Evolutionary conservation across 2,329 filamentous ascomycete species (phyloP).

Genomic region (Colletotrichum sp.): DNA sequence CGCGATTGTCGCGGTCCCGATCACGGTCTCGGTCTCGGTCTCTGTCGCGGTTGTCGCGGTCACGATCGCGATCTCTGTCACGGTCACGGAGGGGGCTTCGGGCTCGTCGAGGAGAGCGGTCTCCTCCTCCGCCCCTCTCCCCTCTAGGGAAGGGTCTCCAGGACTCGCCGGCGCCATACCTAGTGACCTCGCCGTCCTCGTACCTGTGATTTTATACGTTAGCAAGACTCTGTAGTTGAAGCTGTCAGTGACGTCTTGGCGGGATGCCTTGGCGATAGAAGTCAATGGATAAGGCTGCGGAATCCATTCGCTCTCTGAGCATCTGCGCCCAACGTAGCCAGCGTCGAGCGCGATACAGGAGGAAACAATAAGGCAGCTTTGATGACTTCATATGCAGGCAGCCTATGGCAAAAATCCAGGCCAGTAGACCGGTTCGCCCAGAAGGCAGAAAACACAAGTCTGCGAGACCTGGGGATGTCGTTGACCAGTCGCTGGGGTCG

Average conservation of each 20-base stretch:
- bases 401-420: background rate
- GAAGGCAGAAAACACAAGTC: background rate
- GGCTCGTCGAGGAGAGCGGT: constrained; percentile 48
- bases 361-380: background rate
- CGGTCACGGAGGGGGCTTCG: constrained; percentile 29
- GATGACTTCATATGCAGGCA: background rate
- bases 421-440: background rate
- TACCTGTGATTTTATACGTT: constrained; percentile 44
- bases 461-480: background rate
- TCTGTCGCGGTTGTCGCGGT: constrained; percentile 38
- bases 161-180: constrained; percentile 66
- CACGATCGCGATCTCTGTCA: constrained; percentile 23
- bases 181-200: constrained; percentile 66
- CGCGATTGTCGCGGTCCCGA: constrained; percentile 24
- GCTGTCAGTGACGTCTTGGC: background rate
- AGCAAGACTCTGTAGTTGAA: background rate
- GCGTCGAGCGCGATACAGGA: background rate
- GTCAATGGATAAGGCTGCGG: background rate
- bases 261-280: background rate
- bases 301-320: background rate
- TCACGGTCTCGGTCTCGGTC: constrained; percentile 25
- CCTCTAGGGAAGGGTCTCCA: constrained; percentile 61
- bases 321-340: background rate
- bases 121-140: constrained; percentile 20
- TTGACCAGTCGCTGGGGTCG: background rate